A percentile compares a stretch with the other conserved stretches of the same genome.
Conservation (phyloP, 495 filamentous ascomycete species). For the Jackrogersella multiformis region DNA sequence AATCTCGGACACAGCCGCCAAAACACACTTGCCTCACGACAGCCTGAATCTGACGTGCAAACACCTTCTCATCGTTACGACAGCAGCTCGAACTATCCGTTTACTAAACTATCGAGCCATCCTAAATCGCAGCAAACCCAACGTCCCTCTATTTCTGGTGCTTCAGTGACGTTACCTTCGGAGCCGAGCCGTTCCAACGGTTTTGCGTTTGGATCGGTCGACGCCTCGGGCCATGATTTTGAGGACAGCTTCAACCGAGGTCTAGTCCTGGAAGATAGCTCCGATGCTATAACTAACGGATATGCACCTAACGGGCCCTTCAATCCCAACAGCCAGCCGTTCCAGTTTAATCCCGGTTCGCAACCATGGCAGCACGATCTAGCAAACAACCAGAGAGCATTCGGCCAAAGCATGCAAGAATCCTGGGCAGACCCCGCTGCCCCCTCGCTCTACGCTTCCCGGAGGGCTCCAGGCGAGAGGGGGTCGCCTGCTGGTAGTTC, state of each 20-base stretch:
- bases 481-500: slow-evolving; percentile 65
- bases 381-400: slow-evolving; percentile 27
- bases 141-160: slow-evolving; percentile 38
- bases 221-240: slow-evolving; percentile 26
- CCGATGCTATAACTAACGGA: not conserved
- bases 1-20: slow-evolving; percentile 30
- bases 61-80: slow-evolving; percentile 29
- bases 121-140: slow-evolving; percentile 19
- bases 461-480: slow-evolving; percentile 40
- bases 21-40: slow-evolving; percentile 25
- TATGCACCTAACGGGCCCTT: slow-evolving; percentile 31
- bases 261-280: slow-evolving; percentile 27
- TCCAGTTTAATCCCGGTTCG: slow-evolving; percentile 50
- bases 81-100: slow-evolving; percentile 27
- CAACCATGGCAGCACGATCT: slow-evolving; percentile 51
- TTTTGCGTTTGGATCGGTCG: slow-evolving; percentile 18
- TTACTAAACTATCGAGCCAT: slow-evolving; percentile 12
- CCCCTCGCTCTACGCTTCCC: slow-evolving; percentile 1
- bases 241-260: slow-evolving; percentile 28
- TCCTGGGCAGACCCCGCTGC: slow-evolving; percentile 22
- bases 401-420: slow-evolving; percentile 28
- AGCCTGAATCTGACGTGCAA: slow-evolving; percentile 23
- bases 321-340: slow-evolving; percentile 34
- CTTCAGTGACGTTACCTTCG: slow-evolving; percentile 21
- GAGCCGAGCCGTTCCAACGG: slow-evolving; percentile 26